Conservation (phyloP, 208 protist species). For the Leishmania amazonensis region DNA sequence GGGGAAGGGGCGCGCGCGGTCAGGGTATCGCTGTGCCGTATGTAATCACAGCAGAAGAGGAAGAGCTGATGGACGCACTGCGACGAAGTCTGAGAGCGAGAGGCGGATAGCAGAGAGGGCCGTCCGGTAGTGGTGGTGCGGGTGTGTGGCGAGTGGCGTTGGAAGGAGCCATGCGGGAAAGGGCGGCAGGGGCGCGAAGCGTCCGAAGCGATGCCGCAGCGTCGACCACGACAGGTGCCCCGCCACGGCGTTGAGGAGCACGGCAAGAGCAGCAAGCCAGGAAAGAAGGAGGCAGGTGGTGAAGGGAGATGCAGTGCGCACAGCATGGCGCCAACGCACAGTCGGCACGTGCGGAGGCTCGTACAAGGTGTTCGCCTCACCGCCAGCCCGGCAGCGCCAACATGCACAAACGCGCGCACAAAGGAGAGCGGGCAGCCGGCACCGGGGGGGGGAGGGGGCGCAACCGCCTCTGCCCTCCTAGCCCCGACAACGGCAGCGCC, state of each 20-base stretch:
- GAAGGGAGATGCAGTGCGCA: not conserved
- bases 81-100: not conserved
- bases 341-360: not conserved
- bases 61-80: not conserved
- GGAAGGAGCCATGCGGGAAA: not conserved
- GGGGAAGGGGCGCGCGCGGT: not conserved
- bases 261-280: not conserved
- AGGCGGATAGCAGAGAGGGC: not conserved
- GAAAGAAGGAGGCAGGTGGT: not conserved
- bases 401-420: not conserved
- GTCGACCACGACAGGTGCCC: not conserved
- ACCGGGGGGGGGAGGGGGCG: too few relatives aligned
- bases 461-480: not conserved
- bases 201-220: too few relatives aligned
- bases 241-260: not conserved
- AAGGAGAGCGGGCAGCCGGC: not conserved
- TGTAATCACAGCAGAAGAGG: not conserved
- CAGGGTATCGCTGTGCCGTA: too few relatives aligned
- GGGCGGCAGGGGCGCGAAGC: too few relatives aligned
- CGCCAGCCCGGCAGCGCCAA: not conserved
- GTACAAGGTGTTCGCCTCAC: not conserved
- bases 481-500: not conserved
- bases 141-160: not conserved
- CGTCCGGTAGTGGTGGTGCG: not conserved
- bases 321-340: not conserved